These are phyloP conservation scores for Funneliformis geosporum DNA, from an alignment of 192 early-diverging fungal genomes.

Conservation along the genomic window DNA sequence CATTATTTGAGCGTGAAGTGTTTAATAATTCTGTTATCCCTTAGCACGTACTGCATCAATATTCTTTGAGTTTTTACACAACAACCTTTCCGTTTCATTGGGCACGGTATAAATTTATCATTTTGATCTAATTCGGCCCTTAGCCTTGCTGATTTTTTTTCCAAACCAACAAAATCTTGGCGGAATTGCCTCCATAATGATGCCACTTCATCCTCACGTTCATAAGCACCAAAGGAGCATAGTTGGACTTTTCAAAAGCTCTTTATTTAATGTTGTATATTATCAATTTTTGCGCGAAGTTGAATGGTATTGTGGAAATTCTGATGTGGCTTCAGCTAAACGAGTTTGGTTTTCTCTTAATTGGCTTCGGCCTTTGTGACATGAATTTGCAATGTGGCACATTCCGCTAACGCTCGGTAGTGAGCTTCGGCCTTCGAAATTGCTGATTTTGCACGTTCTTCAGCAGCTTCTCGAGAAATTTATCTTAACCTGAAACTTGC, in stretches of 20 bases:
- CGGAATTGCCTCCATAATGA: slow-evolving; percentile 44
- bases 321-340: slow-evolving; percentile 38
- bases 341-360: slow-evolving; percentile 41
- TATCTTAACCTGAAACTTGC: slow-evolving; percentile 49
- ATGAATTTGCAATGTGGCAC: slow-evolving; percentile 44
- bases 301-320: slow-evolving; percentile 41
- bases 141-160: slow-evolving; percentile 38
- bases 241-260: slow-evolving; percentile 46
- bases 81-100: slow-evolving; percentile 43
- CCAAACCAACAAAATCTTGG: slow-evolving; percentile 39
- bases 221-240: slow-evolving; percentile 41
- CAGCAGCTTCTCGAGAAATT: slow-evolving; percentile 45
- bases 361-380: slow-evolving; percentile 46
- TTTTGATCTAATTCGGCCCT: slow-evolving; percentile 44
- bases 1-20: slow-evolving; percentile 34
- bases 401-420: slow-evolving; percentile 45
- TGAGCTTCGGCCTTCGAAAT: slow-evolving; percentile 53
- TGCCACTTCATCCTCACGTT: slow-evolving; percentile 45
- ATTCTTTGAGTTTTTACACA: slow-evolving; percentile 45
- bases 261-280: slow-evolving; percentile 44
- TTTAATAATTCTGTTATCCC: slow-evolving; percentile 42
- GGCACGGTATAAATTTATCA: slow-evolving; percentile 42
- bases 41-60: slow-evolving; percentile 37
- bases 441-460: slow-evolving; percentile 49
- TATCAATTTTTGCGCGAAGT: slow-evolving; percentile 35